Evolutionary conservation across 352 stramenopile genomes (phyloP), one percentile per base, ranked within the genome.

Genomic region (Globisporangium paddicum): DNA sequence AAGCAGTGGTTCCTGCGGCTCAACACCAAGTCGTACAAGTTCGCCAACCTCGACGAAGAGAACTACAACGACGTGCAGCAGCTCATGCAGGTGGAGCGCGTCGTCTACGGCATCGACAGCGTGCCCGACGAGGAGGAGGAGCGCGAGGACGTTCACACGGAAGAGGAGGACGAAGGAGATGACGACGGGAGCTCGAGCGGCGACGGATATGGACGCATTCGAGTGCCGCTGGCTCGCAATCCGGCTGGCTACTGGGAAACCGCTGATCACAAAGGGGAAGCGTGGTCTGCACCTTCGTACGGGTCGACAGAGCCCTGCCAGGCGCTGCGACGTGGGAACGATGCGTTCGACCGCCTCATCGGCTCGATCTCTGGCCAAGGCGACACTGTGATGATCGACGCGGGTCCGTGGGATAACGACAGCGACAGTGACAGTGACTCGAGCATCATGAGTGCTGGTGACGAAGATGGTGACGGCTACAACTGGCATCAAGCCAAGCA

Each of bases 1-100:
- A 53, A 53, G 44, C 35, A 60, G 21, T 45, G 35, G 42, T 54
- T 60, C 21, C 32, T 52, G 19, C 18, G 30, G 2, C 42, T 38
- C 26, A 60, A 60, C 55, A 53, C 26, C 23, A 34, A 54, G 42
- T 45, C 44, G n/a, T 50, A 54, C 32, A 54, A 49, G 42, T 52
- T 50, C 25, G 48, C 54, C 10, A 53, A 51, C 28, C 37, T 60
- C 23, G 54, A 60, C 30, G 21, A 37, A 44, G 54, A 60, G 54
- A 60, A 44, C 21, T 60, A 54, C 32, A 21, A 23, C 8, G 34
- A 35, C 30, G 42, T 60, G 21, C 23, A 60, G 14, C 34, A 46
- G 9, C 48, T 60, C 23, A 49, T 60, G 16, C 42, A 50, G 28
- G 25, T 54, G 21, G 42, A 52, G 21, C 55, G 30, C 6, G 30